Evolutionary conservation across 306 rosid species (phyloP).

Genomic region (Medicago ruthenica): DNA sequence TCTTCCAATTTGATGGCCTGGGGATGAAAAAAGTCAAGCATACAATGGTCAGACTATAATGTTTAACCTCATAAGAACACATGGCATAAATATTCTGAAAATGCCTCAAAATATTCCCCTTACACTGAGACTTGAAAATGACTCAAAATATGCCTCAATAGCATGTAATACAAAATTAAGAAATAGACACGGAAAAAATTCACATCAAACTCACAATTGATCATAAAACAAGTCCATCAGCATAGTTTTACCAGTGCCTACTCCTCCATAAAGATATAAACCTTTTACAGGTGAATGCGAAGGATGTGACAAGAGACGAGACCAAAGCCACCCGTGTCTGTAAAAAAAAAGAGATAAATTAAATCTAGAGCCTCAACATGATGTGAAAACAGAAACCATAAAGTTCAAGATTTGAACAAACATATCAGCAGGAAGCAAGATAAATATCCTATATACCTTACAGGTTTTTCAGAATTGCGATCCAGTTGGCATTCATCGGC

Average conservation of each 20-base stretch:
- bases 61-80: slow-evolving; percentile 37
- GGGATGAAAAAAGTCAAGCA: slow-evolving; percentile 37
- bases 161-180: slow-evolving; percentile 23
- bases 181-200: slow-evolving; percentile 12
- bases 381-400: neutral
- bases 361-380: slow-evolving; percentile 24
- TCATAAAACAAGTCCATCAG: slow-evolving; percentile 93
- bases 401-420: slow-evolving; percentile 41
- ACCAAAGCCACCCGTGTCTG: slow-evolving; percentile 97
- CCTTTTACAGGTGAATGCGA: slow-evolving; percentile 85
- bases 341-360: slow-evolving; percentile 8
- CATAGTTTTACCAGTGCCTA: slow-evolving; percentile 99
- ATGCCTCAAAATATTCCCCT: neutral
- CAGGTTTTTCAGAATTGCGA: slow-evolving; percentile 68
- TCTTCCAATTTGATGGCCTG: slow-evolving; percentile 89
- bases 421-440: slow-evolving; percentile 26
- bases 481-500: slow-evolving; percentile 78
- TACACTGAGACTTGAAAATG: too few species aligned
- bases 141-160: slow-evolving; percentile 21
- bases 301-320: slow-evolving; percentile 85
- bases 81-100: slow-evolving; percentile 35
- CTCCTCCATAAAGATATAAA: slow-evolving; percentile 95
- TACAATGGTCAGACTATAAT: slow-evolving; percentile 34
- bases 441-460: slow-evolving; percentile 59
- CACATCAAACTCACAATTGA: slow-evolving; percentile 78